Evolutionary conservation across 1,139 yeast genomes (phyloP).

Genomic region (Meyerozyma guilliermondii): DNA sequence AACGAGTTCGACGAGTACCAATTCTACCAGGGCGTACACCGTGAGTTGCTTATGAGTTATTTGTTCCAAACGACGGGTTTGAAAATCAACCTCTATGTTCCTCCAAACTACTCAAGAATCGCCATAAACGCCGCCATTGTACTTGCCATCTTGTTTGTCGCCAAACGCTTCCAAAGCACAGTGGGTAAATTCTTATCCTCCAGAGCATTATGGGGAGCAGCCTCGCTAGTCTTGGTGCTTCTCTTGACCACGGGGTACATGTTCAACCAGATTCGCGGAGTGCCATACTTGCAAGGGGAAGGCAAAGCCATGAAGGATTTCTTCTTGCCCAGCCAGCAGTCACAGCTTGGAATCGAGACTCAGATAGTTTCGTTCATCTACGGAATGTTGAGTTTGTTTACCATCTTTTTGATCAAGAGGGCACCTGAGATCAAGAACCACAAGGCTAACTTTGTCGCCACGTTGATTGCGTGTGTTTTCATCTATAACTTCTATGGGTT

Average conservation of each 20-base stretch:
- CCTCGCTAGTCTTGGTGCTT: constrained; percentile 55
- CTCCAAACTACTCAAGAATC: constrained; percentile 51
- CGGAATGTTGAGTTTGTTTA: constrained; percentile 47
- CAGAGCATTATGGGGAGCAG: constrained; percentile 56
- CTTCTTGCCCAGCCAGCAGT: constrained; percentile 61
- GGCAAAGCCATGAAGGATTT: constrained; percentile 56
- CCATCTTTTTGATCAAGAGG: constrained; percentile 45
- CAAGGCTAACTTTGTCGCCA: constrained; percentile 40
- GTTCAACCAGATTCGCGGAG: constrained; percentile 82
- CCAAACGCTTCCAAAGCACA: constrained; percentile 29
- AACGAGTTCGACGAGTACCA: constrained; percentile 42
- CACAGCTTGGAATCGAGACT: constrained; percentile 80
- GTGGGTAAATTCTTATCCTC: constrained; percentile 21
- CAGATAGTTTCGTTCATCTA: constrained; percentile 65
- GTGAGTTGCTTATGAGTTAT: constrained; percentile 34
- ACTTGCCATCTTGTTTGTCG: constrained; percentile 18
- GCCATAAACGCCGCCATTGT: constrained; percentile 41
- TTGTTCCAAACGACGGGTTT: constrained; percentile 38
- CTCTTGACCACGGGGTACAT: constrained; percentile 85
- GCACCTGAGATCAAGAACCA: constrained; percentile 41
- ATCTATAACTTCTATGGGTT: constrained; percentile 51
- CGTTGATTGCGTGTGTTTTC: constrained; percentile 30
- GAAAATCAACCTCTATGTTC: constrained; percentile 45
- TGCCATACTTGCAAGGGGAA: constrained; percentile 61
- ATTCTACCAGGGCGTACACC: constrained; percentile 52